Base-by-base conservation (phyloP, 768 basidiomycete genomes). In the Mycena olivaceomarginata region DNA sequence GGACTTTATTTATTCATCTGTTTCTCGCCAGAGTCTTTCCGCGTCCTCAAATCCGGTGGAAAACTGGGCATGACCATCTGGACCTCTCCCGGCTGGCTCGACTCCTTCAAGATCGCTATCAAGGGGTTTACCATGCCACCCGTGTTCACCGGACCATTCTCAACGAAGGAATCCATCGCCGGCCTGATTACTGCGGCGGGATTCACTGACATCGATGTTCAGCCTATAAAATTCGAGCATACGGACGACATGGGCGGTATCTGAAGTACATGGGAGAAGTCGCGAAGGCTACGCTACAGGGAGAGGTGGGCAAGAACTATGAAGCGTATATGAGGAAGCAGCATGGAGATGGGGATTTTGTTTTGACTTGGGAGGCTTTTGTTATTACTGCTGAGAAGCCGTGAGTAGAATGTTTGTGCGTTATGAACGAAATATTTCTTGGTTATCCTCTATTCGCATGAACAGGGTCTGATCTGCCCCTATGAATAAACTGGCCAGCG, bases 261-360 rank as follows among this genome's bases (percentile, higher is more conserved):
- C 5, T 72, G 6, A 9, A 13, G 22, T 43, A 43, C 18, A 51
- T 72, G 70, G 3, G 45, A 11, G 4, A 9, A 43, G 6, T 73
- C 45, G 20, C 13, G 13, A 10, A 22, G 18, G 25, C 8, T 0
- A n/a, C 31, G 4, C n/a, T 73, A 8, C 31, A 6, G 9, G 68
- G 69, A 12, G 70, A 70, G 40, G 31, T 0, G 4, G 63, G 25
- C 57, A 41, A 79, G 60, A 56, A 51, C n/a, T 72, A 76, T n/a
- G 45, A 67, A 7, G 72, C 57, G 48, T 67, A 68, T n/a, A 75
- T 71, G 66, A 63, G 37, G 53, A 22, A 65, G 56, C 1, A 41
- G 67, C 67, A 64, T 63, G 65, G 78, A n/a, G 70, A 78, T 15
- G 70, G 69, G 10, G 60, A 72, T 10, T 72, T 72, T 22, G 22